Evolutionary conservation across 345 rosid genomes (phyloP).

Genomic region (Fremontodendron californicum): DNA sequence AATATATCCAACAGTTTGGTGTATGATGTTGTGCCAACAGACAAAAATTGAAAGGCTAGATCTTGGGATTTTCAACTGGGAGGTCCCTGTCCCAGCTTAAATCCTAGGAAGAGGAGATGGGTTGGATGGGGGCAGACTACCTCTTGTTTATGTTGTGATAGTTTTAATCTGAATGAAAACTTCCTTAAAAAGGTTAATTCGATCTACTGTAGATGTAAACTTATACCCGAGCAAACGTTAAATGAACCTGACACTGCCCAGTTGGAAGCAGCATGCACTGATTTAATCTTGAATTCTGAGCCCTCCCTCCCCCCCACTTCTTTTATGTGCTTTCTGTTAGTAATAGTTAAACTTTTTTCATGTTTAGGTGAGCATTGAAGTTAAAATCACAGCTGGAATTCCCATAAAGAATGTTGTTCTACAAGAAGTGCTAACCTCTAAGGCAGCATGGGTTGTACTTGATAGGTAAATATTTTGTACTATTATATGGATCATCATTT

Average conservation of each 20-base stretch:
- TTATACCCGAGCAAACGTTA: not conserved
- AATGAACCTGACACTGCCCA: not conserved
- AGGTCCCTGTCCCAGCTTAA: too few species aligned
- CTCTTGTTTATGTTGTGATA: too few species aligned
- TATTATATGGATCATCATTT: not conserved
- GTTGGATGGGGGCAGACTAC: not conserved
- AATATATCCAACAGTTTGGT: not conserved
- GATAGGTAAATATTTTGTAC: constrained; percentile 34
- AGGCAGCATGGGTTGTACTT: constrained; percentile 52
- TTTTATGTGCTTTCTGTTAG: not conserved
- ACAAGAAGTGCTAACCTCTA: constrained; percentile 40
- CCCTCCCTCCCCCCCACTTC: not conserved
- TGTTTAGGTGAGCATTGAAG: constrained; percentile 47
- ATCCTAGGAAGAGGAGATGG: not conserved
- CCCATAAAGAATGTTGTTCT: constrained; percentile 49
- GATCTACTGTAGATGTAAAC: too few species aligned
- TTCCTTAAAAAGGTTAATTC: too few species aligned
- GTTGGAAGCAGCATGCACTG: not conserved
- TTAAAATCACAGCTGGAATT: constrained; percentile 49
- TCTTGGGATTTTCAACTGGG: too few species aligned
- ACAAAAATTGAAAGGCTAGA: too few species aligned
- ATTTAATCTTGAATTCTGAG: not conserved
- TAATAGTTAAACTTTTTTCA: not conserved
- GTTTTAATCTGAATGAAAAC: too few species aligned
- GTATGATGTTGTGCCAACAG: too few species aligned